Conservation (phyloP, 2,329 filamentous ascomycete genomes). For the Cercospora zeae-maydis region DNA sequence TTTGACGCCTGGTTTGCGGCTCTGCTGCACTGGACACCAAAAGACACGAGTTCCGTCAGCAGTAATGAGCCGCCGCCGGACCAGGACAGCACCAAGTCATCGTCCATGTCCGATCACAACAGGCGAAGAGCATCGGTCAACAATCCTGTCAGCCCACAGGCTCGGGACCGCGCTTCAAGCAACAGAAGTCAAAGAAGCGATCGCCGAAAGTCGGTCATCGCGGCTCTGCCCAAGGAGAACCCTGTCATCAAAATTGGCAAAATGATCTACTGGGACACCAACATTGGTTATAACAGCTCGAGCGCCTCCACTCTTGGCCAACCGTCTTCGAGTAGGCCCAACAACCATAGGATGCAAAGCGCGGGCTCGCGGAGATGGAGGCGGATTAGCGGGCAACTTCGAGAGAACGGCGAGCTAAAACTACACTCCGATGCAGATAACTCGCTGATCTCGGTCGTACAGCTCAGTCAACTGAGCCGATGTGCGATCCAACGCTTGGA, state of each 20-base stretch:
- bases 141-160: slow-evolving; percentile 17
- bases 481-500: slow-evolving; percentile 89
- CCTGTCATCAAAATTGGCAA: slow-evolving; percentile 84
- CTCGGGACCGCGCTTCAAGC: slow-evolving; percentile 30
- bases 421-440: slow-evolving; percentile 83
- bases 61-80: slow-evolving; percentile 23
- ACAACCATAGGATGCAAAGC: slow-evolving; percentile 55
- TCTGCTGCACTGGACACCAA: slow-evolving; percentile 69
- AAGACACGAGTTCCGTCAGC: slow-evolving; percentile 19
- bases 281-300: slow-evolving; percentile 49
- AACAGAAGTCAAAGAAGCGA: slow-evolving; percentile 29
- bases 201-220: slow-evolving; percentile 46
- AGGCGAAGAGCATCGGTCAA: slow-evolving; percentile 25
- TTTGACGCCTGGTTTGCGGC: slow-evolving; percentile 78
- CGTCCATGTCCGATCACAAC: slow-evolving; percentile 17
- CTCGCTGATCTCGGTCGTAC: slow-evolving; percentile 74
- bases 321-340: slow-evolving; percentile 39
- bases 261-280: slow-evolving; percentile 75
- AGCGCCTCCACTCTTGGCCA: slow-evolving; percentile 22
- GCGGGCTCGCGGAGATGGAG: slow-evolving; percentile 69
- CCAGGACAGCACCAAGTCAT: slow-evolving; percentile 20
- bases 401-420: slow-evolving; percentile 92
- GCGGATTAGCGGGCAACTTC: slow-evolving; percentile 84
- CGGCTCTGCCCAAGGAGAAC: slow-evolving; percentile 61
- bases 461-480: slow-evolving; percentile 81